These are phyloP conservation scores for Xerocomellus chrysenteron DNA, from an alignment of 768 basidiomycete genomes.

Conservation along the genomic window DNA sequence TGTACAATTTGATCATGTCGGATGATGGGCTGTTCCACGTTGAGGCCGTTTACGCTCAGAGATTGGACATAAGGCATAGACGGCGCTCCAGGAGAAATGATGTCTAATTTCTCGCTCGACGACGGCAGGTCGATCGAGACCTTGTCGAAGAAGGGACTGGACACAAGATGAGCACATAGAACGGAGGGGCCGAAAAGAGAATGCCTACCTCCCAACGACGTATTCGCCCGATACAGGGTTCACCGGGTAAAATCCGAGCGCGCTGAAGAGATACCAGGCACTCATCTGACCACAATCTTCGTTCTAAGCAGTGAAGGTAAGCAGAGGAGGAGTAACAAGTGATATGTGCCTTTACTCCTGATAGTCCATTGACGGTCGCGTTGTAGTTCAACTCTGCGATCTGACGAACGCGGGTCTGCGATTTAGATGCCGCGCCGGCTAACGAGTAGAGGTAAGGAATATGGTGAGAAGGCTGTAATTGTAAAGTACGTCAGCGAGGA, in stretches of 20 bases:
- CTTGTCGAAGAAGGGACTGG: slow-evolving; percentile 52
- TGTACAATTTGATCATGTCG: slow-evolving; percentile 57
- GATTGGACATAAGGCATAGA: slow-evolving; percentile 60
- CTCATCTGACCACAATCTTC: slow-evolving; percentile 93
- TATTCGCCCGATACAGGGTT: slow-evolving; percentile 78
- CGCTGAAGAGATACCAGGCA: slow-evolving; percentile 83
- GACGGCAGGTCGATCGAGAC: slow-evolving; percentile 56
- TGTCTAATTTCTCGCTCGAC: slow-evolving; percentile 39
- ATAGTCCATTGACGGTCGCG: slow-evolving; percentile 63
- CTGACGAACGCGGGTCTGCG: slow-evolving; percentile 68
- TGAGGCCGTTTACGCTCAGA: slow-evolving; percentile 53
- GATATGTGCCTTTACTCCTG: slow-evolving; percentile 50
- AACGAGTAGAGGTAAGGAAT: slow-evolving; percentile 81
- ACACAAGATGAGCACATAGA: background rate
- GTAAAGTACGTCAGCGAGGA: slow-evolving; percentile 5
- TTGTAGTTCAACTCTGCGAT: slow-evolving; percentile 68
- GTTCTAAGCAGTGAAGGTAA: slow-evolving; percentile 46
- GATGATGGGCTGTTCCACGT: slow-evolving; percentile 48
- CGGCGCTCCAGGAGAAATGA: slow-evolving; percentile 57
- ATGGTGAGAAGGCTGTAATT: slow-evolving; percentile 71
- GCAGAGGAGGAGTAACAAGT: background rate
- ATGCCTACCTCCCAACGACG: slow-evolving; percentile 64
- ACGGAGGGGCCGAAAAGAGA: background rate
- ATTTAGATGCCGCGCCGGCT: slow-evolving; percentile 66
- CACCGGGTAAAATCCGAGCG: slow-evolving; percentile 83